Evolutionary conservation across 495 filamentous ascomycete species (phyloP), one percentile per base, ranked within the genome.

Genomic region (Daldinia caldariorum): DNA sequence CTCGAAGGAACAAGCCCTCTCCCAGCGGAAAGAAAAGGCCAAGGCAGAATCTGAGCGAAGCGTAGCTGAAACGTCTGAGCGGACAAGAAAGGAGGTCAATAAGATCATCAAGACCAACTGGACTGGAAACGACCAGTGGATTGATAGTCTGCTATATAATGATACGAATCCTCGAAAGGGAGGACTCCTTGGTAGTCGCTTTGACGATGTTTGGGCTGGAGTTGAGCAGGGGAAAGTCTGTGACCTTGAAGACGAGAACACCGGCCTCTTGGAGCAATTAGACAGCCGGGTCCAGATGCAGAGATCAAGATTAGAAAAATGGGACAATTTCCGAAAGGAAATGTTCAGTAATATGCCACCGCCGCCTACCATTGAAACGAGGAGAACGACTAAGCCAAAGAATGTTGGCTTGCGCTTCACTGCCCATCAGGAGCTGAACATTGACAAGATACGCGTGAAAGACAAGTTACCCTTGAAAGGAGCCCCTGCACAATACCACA

Each of bases 121-220:
- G 92, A 80, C 90, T 6, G 93, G 92, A 1, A 84, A 89, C 67
- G 82, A 87, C 54, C 83, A 89, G 56, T 92, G 91, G 89, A 82
- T 89, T 69, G 86, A 91, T 39, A 77, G 83, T 14, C 72, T 96
- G 20, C 77, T 93, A 0, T 82, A 88, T 50, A 91, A 90, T 0
- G 91, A 92, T 41, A 82, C 79, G 31, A 78, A 80, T n/a, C 78
- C 81, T 22, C 80, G 77, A 58, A 86, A 83, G 18, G 90, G 94
- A 68, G 82, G 84, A 3, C 82, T 94, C 35, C 77, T 96, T 6
- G 84, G 87, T 22, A 80, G 82, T 13, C 80, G 85, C 0, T 94
- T 94, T 64, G 82, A 89, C 10, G 79, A 87, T 18, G 85, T 92
- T 5, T 94, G 90, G 91, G 69, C 80, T 3, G 83, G 84, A 49